Conservation (phyloP, 495 filamentous ascomycete species). For the Alectoria sarmentosa region DNA sequence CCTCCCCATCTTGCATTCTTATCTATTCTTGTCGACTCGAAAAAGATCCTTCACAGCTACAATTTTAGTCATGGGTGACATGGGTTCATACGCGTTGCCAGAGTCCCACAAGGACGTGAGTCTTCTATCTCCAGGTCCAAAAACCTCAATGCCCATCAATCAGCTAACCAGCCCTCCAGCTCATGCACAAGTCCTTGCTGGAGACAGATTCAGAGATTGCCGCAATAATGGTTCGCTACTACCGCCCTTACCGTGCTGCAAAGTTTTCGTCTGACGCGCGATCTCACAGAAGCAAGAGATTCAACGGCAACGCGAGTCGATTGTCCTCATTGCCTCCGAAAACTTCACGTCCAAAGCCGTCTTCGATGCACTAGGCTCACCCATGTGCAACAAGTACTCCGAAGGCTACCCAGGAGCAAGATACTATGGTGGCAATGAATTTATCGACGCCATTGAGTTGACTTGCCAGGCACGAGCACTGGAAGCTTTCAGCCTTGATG, state of each 20-base stretch:
- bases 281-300: slow-evolving; percentile 76
- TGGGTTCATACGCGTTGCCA: slow-evolving; percentile 75
- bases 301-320: slow-evolving; percentile 94
- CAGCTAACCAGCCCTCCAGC: slow-evolving; percentile 56
- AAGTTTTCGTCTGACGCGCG: slow-evolving; percentile 8
- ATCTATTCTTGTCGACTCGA: too few species aligned
- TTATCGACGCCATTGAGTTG: slow-evolving; percentile 93
- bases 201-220: slow-evolving; percentile 87
- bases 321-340: slow-evolving; percentile 95
- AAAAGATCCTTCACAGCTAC: too few species aligned
- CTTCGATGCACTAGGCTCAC: slow-evolving; percentile 81
- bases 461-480: slow-evolving; percentile 95
- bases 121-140: slow-evolving; percentile 23
- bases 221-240: slow-evolving; percentile 75
- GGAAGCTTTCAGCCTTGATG: slow-evolving; percentile 80
- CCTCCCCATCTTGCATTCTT: too few species aligned
- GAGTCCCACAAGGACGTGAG: slow-evolving; percentile 82
- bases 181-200: slow-evolving; percentile 82
- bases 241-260: background rate
- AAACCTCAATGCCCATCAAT: slow-evolving; percentile 9
- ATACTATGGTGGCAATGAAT: slow-evolving; percentile 99
- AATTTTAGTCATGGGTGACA: slow-evolving; percentile 30
- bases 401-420: slow-evolving; percentile 97
- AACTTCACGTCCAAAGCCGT: slow-evolving; percentile 86
- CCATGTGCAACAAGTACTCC: slow-evolving; percentile 98